Evolutionary conservation across 257 asterid species (phyloP).

Genomic region (Solanum sitiens): DNA sequence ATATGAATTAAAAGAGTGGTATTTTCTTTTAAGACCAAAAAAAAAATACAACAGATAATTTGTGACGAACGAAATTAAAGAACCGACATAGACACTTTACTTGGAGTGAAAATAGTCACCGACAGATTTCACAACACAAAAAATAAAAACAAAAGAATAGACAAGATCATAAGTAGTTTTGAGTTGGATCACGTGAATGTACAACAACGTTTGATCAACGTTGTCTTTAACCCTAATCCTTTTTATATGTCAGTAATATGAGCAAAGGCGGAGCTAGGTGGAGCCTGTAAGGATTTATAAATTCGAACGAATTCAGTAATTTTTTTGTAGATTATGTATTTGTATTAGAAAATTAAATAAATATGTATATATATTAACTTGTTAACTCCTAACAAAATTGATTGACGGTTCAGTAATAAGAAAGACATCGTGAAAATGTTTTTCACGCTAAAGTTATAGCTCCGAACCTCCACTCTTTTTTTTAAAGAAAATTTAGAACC

Average conservation of each 20-base stretch:
- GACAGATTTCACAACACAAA: background rate
- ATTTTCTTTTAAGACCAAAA: background rate
- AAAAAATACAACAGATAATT: background rate
- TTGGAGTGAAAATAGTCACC: conserved; percentile 1
- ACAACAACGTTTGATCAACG: conserved; percentile 23
- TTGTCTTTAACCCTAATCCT: background rate
- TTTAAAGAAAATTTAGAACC: too few relatives aligned
- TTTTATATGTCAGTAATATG: background rate
- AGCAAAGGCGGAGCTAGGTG: too few relatives aligned
- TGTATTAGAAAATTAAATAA: too few relatives aligned
- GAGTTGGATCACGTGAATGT: conserved; percentile 26
- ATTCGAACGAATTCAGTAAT: too few relatives aligned
- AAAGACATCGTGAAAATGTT: too few relatives aligned
- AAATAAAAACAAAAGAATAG: background rate
- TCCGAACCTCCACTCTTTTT: too few relatives aligned
- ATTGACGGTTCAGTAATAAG: too few relatives aligned
- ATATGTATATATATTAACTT: too few relatives aligned
- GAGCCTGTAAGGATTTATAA: too few relatives aligned
- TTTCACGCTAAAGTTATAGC: too few relatives aligned
- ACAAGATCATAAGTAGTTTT: background rate
- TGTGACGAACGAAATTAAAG: background rate
- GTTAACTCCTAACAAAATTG: too few relatives aligned
- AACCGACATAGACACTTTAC: background rate
- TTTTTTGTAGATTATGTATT: too few relatives aligned
- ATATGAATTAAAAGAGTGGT: background rate